Conservation (phyloP, 192 early-diverging fungal genomes). For the Backusella sp. region DNA sequence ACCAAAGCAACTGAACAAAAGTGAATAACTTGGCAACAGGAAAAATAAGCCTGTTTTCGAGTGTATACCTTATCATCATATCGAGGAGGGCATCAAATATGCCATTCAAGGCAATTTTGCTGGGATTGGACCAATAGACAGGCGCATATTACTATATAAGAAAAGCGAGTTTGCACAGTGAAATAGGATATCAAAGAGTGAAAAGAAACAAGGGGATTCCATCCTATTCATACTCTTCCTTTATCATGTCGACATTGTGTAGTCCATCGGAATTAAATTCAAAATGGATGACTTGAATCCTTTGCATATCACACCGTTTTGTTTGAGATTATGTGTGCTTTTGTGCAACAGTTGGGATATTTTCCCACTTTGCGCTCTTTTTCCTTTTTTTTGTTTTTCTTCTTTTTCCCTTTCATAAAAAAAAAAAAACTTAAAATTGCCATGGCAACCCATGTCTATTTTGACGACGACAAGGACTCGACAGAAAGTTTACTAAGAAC, state of each 20-base stretch:
- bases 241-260: too few species aligned
- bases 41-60: not conserved
- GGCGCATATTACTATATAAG: too few species aligned
- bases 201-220: too few species aligned
- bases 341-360: not conserved
- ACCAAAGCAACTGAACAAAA: too few species aligned
- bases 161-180: too few species aligned
- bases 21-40: not conserved
- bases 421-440: not conserved
- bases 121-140: too few species aligned
- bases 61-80: too few species aligned
- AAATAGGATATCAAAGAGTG: too few species aligned
- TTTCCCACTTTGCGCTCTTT: not conserved
- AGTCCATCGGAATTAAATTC: not conserved
- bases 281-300: not conserved
- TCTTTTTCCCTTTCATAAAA: not conserved
- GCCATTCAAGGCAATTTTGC: too few species aligned
- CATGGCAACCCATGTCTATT: constrained; percentile 3
- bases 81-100: too few species aligned
- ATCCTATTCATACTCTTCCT: too few species aligned
- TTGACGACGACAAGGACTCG: not conserved
- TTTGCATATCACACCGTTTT: not conserved
- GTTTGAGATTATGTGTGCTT: not conserved
- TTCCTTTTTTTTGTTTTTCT: not conserved
- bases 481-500: not conserved